Base-by-base conservation (phyloP, 345 rosid species). In the Brassica juncea region DNA sequence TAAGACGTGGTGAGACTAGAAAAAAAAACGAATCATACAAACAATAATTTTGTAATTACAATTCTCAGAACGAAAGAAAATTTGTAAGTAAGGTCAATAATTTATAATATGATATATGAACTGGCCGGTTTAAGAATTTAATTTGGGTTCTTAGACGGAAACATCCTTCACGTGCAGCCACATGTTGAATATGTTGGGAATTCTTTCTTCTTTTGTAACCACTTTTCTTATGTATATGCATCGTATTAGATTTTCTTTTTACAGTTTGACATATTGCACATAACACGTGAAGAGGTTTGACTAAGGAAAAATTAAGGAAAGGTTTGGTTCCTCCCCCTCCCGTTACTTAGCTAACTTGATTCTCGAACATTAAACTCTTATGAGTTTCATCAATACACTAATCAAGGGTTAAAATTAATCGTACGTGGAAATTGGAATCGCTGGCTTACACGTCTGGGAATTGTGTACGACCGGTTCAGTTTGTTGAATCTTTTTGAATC, bases 151-250 rank as follows among this genome's bases (percentile, higher is more conserved):
- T 63, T 65, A 55, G 15, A 58, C 2, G 75, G 76, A 64, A 80
- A 57, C 80, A 75, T 65, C 76, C 39, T 75, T 44, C 83, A 76
- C 83, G 69, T 81, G 83, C 39, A 71, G 7, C 39, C 83, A 81
- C 83, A 81, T 75, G 80, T 81, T 30, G 71, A 37, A 8, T 34
- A 21, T 73, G 52, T 60, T 73, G 37, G 3, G 68, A 27, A 30
- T 54, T 63, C 30, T 69, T 68, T 63, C 74, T 74, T 69, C 64
- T 74, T 68, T 68, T 74, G 37, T 60, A 42, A 34, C 55, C 11
- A 6, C 7, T 77, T 63, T 52, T 52, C 57, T 52, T 14, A 52
- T 52, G 44, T 42, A 61, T 31, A 52, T 47, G 16, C 14, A 52
- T 52, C 57, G 57, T 52, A 19, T 37, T 27, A 64, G 66, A 64